Percentiles rank a stretch among this genome's conserved stretches.
Conservation (phyloP, 345 rosid genomes). For the Citrus reticulata region DNA sequence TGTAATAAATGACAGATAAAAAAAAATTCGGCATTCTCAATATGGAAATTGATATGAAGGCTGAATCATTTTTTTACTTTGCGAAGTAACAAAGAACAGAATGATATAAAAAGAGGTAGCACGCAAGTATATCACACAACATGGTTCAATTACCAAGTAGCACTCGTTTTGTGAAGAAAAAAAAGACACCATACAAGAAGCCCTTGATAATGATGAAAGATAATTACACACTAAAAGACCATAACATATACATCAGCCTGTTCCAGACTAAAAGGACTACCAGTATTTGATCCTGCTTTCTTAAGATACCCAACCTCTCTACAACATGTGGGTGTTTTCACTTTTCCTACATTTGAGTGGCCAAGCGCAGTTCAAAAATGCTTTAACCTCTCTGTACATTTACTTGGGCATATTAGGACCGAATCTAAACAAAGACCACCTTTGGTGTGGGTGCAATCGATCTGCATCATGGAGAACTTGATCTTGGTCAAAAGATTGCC, state of each 20-base stretch:
- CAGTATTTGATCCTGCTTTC: background rate
- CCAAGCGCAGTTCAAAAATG: constrained; percentile 42
- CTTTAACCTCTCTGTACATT: constrained; percentile 54
- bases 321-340: background rate
- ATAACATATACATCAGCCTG: background rate
- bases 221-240: background rate
- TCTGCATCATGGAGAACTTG: constrained; percentile 86
- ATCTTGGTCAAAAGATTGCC: constrained; percentile 38
- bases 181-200: background rate
- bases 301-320: constrained; percentile 17
- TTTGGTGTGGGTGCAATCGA: constrained; percentile 97
- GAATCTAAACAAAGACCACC: constrained; percentile 92
- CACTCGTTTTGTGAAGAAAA: background rate
- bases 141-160: background rate
- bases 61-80: background rate
- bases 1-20: background rate
- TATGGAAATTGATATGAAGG: background rate
- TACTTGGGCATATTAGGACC: constrained; percentile 67
- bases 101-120: background rate
- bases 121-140: background rate
- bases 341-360: constrained; percentile 12
- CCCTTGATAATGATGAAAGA: background rate
- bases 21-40: background rate
- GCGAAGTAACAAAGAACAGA: background rate
- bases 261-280: constrained; percentile 1